Base-by-base conservation (phyloP, 2,329 filamentous ascomycete genomes). In the Trichoderma asperellum region DNA sequence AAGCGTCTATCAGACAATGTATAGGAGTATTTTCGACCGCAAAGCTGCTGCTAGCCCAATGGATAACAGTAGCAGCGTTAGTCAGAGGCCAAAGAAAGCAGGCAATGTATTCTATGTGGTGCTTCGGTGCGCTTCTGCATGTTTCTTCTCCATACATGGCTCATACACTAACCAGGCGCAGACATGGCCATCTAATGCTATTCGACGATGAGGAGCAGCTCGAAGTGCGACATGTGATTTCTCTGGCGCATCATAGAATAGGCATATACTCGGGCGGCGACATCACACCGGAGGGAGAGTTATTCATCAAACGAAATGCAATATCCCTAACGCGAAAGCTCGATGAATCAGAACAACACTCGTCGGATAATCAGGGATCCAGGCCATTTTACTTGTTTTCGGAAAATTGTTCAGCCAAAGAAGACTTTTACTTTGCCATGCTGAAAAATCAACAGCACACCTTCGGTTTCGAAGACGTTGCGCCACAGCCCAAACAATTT, bases 1-100 rank as follows among this genome's bases (percentile, higher is more conserved):
- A 68, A 97, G 95, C 78, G 95, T 99, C 47, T 98, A 98, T 80
- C 96, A 98, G 85, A 92, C 92, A 79, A 97, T 99, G 93, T 99
- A 99, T 81, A 86, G 94, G 77, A 97, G 92, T 79, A 91, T 99
- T 71, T 98, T 99, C 78, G 94, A 97, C 75, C 88, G 95, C 75
- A 94, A 91, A 75, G 84, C 82, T 43, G 74, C 76, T 10, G 73
- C 82, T 2, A 80, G 81, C 1, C 83, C 85, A 2, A 73, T 87
- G 68, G 86, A 87, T 58, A 81, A 87, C 62, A 83, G 80, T 70
- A 84, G 80, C 61, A 84, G 80, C 59, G 77, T 79, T 62, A 87
- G 83, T 71, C 83, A 87, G 74, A 80, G 87, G 71, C 86, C 87
- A 24, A 88, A 87, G 78, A 88, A 83, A 72, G 91, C 92, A 2